Conservation (phyloP, 129 eudicot species). For the Escallonia herrerae region DNA sequence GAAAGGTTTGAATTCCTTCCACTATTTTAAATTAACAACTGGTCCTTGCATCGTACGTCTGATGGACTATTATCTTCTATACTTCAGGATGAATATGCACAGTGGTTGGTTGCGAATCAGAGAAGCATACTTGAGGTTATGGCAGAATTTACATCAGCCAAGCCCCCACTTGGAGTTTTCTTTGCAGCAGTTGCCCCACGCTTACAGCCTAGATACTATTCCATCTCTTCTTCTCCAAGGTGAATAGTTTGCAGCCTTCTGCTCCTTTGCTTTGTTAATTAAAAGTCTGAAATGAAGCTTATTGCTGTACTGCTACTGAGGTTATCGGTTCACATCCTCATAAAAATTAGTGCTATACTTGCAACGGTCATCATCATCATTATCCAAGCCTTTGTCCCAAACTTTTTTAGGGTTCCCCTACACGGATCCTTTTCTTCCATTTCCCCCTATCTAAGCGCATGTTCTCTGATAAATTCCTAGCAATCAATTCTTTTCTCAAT, state of each 20-base stretch:
- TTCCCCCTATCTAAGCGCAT: no score
- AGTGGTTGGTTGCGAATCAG: slow-evolving; percentile 77
- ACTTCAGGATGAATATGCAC: slow-evolving; percentile 87
- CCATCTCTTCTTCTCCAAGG: slow-evolving; percentile 92
- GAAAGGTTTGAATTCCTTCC: slow-evolving; percentile 55
- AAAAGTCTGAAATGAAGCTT: neutral
- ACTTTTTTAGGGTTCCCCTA: no score
- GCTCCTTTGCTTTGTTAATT: neutral
- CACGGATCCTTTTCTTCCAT: no score
- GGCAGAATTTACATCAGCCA: slow-evolving; percentile 87
- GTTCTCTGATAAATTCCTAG: no score
- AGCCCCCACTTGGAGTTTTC: slow-evolving; percentile 92
- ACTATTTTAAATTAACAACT: neutral
- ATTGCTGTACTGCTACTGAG: neutral
- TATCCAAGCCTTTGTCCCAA: no score
- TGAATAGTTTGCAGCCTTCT: slow-evolving; percentile 18
- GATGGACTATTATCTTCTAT: neutral
- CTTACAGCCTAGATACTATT: slow-evolving; percentile 91
- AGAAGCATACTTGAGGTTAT: slow-evolving; percentile 92
- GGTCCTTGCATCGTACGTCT: slow-evolving; percentile 3
- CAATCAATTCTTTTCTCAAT: no score
- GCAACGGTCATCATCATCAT: neutral
- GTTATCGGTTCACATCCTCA: neutral
- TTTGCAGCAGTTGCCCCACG: slow-evolving; percentile 93
- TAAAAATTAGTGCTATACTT: neutral